Base-by-base conservation (phyloP, 768 basidiomycete species). In the Aureoboletus auriporus region DNA sequence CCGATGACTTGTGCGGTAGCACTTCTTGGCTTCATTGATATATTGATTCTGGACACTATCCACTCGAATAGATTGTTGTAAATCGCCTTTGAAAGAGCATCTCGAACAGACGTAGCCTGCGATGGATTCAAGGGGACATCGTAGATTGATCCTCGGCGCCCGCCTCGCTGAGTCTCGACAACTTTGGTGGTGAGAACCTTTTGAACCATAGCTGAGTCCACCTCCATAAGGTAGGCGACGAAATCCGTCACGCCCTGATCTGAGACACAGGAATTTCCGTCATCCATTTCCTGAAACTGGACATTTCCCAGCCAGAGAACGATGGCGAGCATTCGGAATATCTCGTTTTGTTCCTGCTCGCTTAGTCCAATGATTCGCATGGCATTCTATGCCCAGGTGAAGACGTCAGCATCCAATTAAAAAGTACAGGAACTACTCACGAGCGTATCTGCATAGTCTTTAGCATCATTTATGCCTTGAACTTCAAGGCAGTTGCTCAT, bases 51-150 rank as follows among this genome's bases (percentile, higher is more conserved):
- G 13, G 90, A 89, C 37, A 99, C 96, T 58, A 99, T 98, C 96
- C 96, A 99, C 63, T 99, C 95, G 65, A 99, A 98, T 4, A 97
- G 72, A 66, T 98, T 97, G 71, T 94, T 97, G 70, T 99, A 99
- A 55, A 99, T 84, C 13, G 93, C 95, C 66, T 98, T 95, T 5
- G 95, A 75, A 34, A 99, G 73, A 1, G 96, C 96, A 69, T 98
- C 92, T 49, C 94, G 73, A 17, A 91, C 93, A 1, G 94, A 80
- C 1, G 71, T 71, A 3, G 96, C 96, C 65, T 99, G 96, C 6
- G 94, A 77, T 9, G 89, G 88, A 61, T 98, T 99, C 29, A 92
- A 69, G 11, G 94, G 96, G 1, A 98, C 95, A 52, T 98, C 92
- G 63, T 98, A 98, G n/a, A 97, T 77, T 0, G 93, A 96, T 48